Evolutionary conservation across 768 basidiomycete species (phyloP).

Genomic region (Tricholoma saponaceum): DNA sequence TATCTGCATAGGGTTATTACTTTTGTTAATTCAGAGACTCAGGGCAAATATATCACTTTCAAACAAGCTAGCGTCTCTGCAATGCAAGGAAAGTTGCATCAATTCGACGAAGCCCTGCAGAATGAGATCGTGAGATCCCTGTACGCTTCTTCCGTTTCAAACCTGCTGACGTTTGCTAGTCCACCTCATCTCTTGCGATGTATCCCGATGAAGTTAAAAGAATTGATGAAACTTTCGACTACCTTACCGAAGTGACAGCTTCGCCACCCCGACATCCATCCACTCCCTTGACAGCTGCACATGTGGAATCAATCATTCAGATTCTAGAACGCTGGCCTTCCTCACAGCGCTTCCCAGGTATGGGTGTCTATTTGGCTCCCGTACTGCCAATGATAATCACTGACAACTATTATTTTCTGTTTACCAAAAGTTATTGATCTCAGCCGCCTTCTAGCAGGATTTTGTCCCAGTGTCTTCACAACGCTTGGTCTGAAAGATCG

Average conservation of each 20-base stretch:
- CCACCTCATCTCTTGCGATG: conserved; percentile 68
- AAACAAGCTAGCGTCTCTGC: conserved; percentile 77
- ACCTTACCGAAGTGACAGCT: conserved; percentile 48
- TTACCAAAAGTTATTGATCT: conserved; percentile 73
- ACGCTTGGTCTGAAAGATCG: conserved; percentile 37
- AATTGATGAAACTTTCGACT: conserved; percentile 61
- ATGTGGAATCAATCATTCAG: conserved; percentile 58
- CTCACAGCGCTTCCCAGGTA: conserved; percentile 70
- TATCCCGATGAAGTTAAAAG: conserved; percentile 55
- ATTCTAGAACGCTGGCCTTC: conserved; percentile 74
- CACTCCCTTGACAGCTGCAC: conserved; percentile 34
- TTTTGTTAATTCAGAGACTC: neutral
- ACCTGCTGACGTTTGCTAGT: conserved; percentile 33
- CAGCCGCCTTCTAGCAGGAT: conserved; percentile 68
- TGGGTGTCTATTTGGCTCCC: conserved; percentile 10
- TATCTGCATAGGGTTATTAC: neutral
- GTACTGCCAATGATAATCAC: neutral
- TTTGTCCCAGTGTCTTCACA: conserved; percentile 50
- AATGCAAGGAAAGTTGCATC: conserved; percentile 74
- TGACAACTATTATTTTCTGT: neutral
- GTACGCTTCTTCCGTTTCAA: neutral
- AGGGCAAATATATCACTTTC: conserved; percentile 72
- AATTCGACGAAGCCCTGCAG: conserved; percentile 66
- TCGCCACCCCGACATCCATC: conserved; percentile 28
- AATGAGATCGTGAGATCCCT: conserved; percentile 58